Evolutionary conservation across 108 stramenopile species (phyloP).

Genomic region (Conticribra guillardii): DNA sequence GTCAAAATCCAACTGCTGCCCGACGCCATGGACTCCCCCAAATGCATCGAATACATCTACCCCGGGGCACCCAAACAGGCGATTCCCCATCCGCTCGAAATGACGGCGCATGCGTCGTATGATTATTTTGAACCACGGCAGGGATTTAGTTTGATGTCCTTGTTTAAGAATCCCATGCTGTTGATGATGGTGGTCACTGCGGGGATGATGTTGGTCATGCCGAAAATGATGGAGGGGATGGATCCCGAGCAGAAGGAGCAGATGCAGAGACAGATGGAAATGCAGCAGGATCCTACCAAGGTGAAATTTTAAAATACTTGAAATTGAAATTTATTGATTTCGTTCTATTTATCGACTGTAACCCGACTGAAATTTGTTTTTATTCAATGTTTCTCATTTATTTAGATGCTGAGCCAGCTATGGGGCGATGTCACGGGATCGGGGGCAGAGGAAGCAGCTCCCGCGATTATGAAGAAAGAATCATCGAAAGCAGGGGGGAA

Average conservation of each 20-base stretch:
- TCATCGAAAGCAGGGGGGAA: slow-evolving; percentile 56
- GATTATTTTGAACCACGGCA: slow-evolving; percentile 78
- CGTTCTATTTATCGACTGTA: background rate
- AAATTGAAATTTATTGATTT: background rate
- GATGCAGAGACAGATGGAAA: slow-evolving; percentile 87
- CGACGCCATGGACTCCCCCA: slow-evolving; percentile 72
- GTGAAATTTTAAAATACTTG: slow-evolving; percentile 16
- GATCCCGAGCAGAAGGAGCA: slow-evolving; percentile 87
- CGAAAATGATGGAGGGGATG: slow-evolving; percentile 88
- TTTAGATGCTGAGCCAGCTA: slow-evolving; percentile 71
- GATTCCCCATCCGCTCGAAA: slow-evolving; percentile 69
- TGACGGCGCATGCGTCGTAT: slow-evolving; percentile 77
- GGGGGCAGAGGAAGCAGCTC: slow-evolving; percentile 39
- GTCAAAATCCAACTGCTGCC: slow-evolving; percentile 81
- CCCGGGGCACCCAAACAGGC: slow-evolving; percentile 80
- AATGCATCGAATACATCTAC: slow-evolving; percentile 86
- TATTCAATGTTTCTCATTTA: background rate
- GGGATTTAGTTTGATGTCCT: slow-evolving; percentile 67
- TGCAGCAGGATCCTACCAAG: slow-evolving; percentile 87
- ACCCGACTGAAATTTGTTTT: background rate
- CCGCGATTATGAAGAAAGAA: slow-evolving; percentile 37
- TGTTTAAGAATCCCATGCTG: slow-evolving; percentile 92
- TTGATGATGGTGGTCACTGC: slow-evolving; percentile 83
- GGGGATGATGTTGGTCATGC: slow-evolving; percentile 84
- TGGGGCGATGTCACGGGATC: slow-evolving; percentile 68